Conservation (phyloP, 495 filamentous ascomycete species). For the Geoglossum glabrum region DNA sequence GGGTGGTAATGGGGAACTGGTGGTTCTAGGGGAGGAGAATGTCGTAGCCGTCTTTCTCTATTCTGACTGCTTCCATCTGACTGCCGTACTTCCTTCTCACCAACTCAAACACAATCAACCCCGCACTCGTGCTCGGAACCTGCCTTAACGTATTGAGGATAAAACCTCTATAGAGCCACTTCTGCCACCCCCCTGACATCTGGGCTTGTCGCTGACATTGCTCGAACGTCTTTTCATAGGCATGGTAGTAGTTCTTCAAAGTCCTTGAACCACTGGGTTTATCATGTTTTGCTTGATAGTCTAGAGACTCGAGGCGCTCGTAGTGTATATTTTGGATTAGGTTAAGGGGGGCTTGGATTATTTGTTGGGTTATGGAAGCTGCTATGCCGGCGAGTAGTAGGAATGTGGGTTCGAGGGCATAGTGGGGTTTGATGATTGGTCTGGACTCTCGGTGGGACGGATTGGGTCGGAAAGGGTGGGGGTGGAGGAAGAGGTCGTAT, state of each 20-base stretch:
- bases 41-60: constrained; percentile 49
- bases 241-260: constrained; percentile 45
- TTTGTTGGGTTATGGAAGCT: constrained; percentile 58
- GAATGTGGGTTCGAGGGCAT: constrained; percentile 65
- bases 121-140: constrained; percentile 76
- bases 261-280: constrained; percentile 24
- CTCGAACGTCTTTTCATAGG: constrained; percentile 56
- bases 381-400: constrained; percentile 55
- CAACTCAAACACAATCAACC: constrained; percentile 75
- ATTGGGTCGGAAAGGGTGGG: background rate
- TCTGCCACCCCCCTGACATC: constrained; percentile 39
- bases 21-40: constrained; percentile 34
- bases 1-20: background rate
- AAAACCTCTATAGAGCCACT: constrained; percentile 64
- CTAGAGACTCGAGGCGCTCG: constrained; percentile 55
- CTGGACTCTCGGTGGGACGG: constrained; percentile 17
- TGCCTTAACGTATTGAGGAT: constrained; percentile 53
- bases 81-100: constrained; percentile 61
- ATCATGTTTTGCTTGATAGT: constrained; percentile 36
- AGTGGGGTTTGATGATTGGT: constrained; percentile 58
- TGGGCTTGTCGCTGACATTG: constrained; percentile 43
- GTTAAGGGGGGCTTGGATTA: constrained; percentile 57
- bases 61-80: constrained; percentile 41
- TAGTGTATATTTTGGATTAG: constrained; percentile 62
- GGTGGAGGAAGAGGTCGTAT: background rate